phyloP scores from a whole-genome alignment of 257 asterid genomes.

The Solanum ossicruentum region DNA sequence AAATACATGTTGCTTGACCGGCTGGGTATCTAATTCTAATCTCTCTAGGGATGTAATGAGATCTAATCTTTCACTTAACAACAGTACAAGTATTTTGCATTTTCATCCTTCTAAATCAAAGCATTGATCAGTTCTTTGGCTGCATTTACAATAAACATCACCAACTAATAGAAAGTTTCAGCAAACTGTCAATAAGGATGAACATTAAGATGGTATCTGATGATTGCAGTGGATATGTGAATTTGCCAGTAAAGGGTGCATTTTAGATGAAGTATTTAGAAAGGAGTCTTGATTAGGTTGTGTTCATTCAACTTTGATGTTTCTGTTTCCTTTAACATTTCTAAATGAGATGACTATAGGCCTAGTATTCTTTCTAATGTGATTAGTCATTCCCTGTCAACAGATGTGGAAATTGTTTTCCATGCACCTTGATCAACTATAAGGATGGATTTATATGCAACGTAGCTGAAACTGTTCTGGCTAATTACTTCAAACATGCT shows the following conservation, averaged over 20 bases:
- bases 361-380: background rate
- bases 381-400: background rate
- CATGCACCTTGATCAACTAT: background rate
- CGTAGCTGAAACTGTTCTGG: background rate
- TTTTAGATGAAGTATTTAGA: background rate
- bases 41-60: background rate
- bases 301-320: background rate
- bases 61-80: background rate
- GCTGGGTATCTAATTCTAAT: background rate
- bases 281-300: background rate
- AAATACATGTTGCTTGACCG: background rate
- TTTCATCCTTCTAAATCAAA: background rate
- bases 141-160: background rate
- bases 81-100: background rate
- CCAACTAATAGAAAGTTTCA: background rate
- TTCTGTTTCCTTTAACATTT: background rate
- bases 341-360: background rate
- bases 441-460: background rate
- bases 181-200: background rate
- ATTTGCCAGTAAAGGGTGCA: background rate
- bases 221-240: background rate
- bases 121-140: background rate
- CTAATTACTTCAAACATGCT: background rate
- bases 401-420: background rate
- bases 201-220: background rate